Base-by-base conservation (phyloP, 768 basidiomycete genomes). In the Sarcodon sp. region DNA sequence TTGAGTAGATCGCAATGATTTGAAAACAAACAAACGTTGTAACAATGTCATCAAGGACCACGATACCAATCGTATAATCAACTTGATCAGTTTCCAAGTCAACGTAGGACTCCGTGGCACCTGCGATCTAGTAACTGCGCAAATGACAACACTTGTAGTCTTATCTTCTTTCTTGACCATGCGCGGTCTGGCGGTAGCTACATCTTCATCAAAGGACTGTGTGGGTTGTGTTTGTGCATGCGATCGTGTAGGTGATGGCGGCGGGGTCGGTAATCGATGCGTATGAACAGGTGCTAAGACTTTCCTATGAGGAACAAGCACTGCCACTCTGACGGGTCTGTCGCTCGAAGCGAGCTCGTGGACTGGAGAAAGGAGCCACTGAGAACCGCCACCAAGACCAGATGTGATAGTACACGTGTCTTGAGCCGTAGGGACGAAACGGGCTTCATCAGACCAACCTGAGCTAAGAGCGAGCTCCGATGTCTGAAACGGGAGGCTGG, bases 241-340 rank as follows among this genome's bases (percentile, higher is more conserved):
- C 21, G 4, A 27, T 27, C 21, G 21, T 27, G 4, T 10, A 47
- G 46, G 46, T 9, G 46, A 38, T 11, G 46, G 35, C 27, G 46
- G 46, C 34, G 46, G 46, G 35, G 46, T 47, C 16, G 35, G 46
- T 15, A 47, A 16, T n/a, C 46, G 27, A 15, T 47, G 46, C 34
- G 10, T 35, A 27, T 27, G 21, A 35, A 35, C n/a, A 2, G 39
- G 39, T 15, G 15, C 27, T 13, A 27, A 4, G 39, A 41, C 27
- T 27, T 11, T 41, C 15, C 6, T 41, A 27, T 41, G 39, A 13
- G 15, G 12, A 18, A 5, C 12, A 38, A 38, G 18, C 5, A 38
- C 12, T 15, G 39, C 15, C 6, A 41, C 16, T 15, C 39, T 15
- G 13, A 41, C 8, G 1, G 8, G 2, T 41, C 39, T 27, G 13